A percentile compares a stretch with the other conserved stretches of the same genome.
Evolutionary conservation across 1,284 basidiomycete genomes (phyloP).

Genomic region (Apiotrichum domesticum): DNA sequence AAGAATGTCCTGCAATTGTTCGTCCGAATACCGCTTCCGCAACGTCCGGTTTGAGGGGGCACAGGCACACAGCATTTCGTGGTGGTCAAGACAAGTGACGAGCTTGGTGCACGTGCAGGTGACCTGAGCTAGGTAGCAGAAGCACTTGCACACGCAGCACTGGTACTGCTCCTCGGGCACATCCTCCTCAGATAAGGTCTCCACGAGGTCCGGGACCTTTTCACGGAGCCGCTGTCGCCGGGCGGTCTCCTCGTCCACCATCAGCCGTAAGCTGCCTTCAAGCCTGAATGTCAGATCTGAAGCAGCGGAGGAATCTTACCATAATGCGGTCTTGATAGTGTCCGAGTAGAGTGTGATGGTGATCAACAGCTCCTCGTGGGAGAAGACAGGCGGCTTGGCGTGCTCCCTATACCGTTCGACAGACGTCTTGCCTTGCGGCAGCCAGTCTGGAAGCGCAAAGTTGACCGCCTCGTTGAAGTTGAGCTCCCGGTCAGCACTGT

Average conservation of each 20-base stretch:
- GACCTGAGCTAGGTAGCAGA: slow-evolving; percentile 92
- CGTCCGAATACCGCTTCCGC: slow-evolving; percentile 75
- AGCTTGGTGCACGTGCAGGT: slow-evolving; percentile 67
- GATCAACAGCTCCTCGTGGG: slow-evolving; percentile 91
- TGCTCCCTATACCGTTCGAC: slow-evolving; percentile 83
- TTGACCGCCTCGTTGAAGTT: slow-evolving; percentile 99
- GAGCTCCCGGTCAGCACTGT: slow-evolving; percentile 52
- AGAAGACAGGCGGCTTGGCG: slow-evolving; percentile 91
- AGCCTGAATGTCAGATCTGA: slow-evolving; percentile 56
- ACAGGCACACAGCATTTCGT: slow-evolving; percentile 68
- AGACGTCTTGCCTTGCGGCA: slow-evolving; percentile 77
- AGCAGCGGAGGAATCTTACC: slow-evolving; percentile 54
- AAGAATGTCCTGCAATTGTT: slow-evolving; percentile 64
- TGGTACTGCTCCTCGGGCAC: slow-evolving; percentile 89
- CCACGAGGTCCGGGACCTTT: slow-evolving; percentile 54
- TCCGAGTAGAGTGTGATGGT: slow-evolving; percentile 91
- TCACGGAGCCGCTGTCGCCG: slow-evolving; percentile 57
- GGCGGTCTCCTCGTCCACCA: slow-evolving; percentile 76
- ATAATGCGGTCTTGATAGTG: slow-evolving; percentile 86
- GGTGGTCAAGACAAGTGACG: slow-evolving; percentile 83
- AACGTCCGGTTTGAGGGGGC: slow-evolving; percentile 58
- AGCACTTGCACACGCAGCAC: slow-evolving; percentile 86
- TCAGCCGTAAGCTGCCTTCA: slow-evolving; percentile 72
- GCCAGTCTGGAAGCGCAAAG: slow-evolving; percentile 95
- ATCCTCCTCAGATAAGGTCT: slow-evolving; percentile 71